These are phyloP conservation scores for Apiotrichum gracile DNA, from an alignment of 1,284 basidiomycete genomes.

Conservation along the genomic window DNA sequence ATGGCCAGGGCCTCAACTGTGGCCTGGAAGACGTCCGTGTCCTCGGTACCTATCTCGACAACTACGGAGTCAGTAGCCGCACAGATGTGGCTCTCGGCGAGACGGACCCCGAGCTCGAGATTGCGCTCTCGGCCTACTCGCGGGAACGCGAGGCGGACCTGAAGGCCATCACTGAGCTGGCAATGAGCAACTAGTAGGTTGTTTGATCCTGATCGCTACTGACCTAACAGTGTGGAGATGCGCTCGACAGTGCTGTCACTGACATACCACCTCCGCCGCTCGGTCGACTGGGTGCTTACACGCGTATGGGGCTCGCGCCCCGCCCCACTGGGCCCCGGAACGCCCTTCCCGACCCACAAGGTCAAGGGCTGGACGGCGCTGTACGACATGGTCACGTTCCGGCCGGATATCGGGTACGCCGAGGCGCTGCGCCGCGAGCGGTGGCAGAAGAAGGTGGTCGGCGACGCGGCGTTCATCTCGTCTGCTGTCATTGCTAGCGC, in stretches of 20 bases:
- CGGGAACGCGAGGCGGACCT: slow-evolving; percentile 77
- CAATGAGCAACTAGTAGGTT: slow-evolving; percentile 91
- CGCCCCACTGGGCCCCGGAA: slow-evolving; percentile 48
- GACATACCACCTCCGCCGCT: slow-evolving; percentile 71
- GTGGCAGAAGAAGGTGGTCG: slow-evolving; percentile 40
- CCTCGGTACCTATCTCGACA: slow-evolving; percentile 66
- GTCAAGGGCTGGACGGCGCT: slow-evolving; percentile 80
- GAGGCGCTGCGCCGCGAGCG: slow-evolving; percentile 44
- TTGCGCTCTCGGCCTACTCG: slow-evolving; percentile 71
- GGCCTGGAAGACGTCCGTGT: slow-evolving; percentile 95
- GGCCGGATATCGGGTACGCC: slow-evolving; percentile 85
- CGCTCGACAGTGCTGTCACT: slow-evolving; percentile 81
- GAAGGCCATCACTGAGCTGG: slow-evolving; percentile 80
- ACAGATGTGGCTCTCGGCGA: slow-evolving; percentile 34
- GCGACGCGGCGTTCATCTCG: slow-evolving; percentile 7
- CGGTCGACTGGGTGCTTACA: slow-evolving; percentile 62
- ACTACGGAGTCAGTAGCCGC: slow-evolving; percentile 56
- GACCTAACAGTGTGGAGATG: slow-evolving; percentile 73
- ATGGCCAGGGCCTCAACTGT: slow-evolving; percentile 96
- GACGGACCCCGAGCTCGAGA: slow-evolving; percentile 53
- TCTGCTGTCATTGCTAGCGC: slow-evolving; percentile 3
- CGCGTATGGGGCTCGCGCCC: slow-evolving; percentile 55
- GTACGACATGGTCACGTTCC: slow-evolving; percentile 96
- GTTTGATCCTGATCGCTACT: not conserved
- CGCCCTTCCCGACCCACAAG: slow-evolving; percentile 46